A percentile compares a stretch with the other conserved stretches of the same genome.
Conservation (phyloP, 192 early-diverging fungal genomes). For the Backusella parvicylindrica region DNA sequence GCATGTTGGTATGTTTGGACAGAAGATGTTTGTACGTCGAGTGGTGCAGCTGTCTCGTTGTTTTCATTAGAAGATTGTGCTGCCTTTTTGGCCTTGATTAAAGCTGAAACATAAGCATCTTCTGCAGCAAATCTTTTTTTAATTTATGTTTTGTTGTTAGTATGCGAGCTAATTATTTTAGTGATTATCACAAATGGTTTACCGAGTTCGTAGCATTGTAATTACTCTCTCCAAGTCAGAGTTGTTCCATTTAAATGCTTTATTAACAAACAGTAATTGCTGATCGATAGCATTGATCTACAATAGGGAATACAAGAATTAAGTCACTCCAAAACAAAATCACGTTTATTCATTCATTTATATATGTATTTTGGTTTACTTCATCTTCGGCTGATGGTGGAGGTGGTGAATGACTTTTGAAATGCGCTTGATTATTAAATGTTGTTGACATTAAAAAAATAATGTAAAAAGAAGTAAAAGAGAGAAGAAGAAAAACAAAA, state of each 20-base stretch:
- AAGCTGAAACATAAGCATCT: slow-evolving; percentile 13
- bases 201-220: slow-evolving; percentile 22
- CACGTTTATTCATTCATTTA: no score
- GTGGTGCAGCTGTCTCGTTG: not conserved
- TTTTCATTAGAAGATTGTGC: not conserved
- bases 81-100: slow-evolving; percentile 11
- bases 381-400: not conserved
- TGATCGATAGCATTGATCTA: slow-evolving; percentile 22
- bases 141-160: not conserved
- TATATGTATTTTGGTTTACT: not conserved
- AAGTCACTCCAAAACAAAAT: not conserved
- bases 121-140: slow-evolving; percentile 22
- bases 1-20: slow-evolving; percentile 9
- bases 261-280: slow-evolving; percentile 28
- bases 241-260: slow-evolving; percentile 21
- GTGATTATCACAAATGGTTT: not conserved
- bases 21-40: not conserved
- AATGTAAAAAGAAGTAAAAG: not conserved
- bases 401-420: not conserved
- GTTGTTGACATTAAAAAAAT: not conserved
- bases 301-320: not conserved
- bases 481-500: not conserved
- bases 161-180: not conserved
- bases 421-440: not conserved
- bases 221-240: slow-evolving; percentile 25